Evolutionary conservation across 31 red algal species (phyloP).

Genomic region (Endocladia muricata): DNA sequence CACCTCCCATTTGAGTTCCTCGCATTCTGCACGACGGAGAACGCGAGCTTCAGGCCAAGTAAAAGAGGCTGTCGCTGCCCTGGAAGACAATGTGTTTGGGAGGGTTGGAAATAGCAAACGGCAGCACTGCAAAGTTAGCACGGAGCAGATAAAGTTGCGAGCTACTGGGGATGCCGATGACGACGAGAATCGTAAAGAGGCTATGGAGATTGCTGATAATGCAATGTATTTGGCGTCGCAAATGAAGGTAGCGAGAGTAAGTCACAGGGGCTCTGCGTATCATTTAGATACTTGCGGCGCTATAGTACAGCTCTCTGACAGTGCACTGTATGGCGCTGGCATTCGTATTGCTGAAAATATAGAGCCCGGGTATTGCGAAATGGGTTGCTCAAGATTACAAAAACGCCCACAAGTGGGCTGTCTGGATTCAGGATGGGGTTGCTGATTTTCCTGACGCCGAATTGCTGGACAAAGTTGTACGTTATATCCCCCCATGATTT

Average conservation of each 20-base stretch:
- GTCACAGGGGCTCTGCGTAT: no score
- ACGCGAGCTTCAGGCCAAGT: neutral
- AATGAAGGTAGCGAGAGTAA: slow-evolving; percentile 40
- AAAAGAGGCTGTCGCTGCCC: neutral
- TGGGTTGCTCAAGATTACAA: slow-evolving; percentile 34
- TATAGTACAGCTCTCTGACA: no score
- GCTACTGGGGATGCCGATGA: neutral
- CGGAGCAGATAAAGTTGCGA: neutral
- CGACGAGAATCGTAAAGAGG: neutral
- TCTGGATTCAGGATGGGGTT: slow-evolving; percentile 35
- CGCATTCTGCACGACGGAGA: neutral
- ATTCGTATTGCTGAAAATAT: neutral
- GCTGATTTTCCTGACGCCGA: slow-evolving; percentile 16
- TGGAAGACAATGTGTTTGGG: neutral
- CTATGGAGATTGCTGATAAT: slow-evolving; percentile 34
- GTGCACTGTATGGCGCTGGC: no score
- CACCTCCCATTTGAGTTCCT: neutral
- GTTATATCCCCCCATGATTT: slow-evolving; percentile 1
- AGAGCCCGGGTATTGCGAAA: slow-evolving; percentile 41
- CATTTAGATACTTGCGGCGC: no score
- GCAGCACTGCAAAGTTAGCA: neutral
- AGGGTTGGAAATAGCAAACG: neutral
- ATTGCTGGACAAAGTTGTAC: slow-evolving; percentile 7
- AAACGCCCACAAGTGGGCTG: slow-evolving; percentile 43
- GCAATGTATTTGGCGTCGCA: slow-evolving; percentile 24